phyloP scores from a whole-genome alignment of 257 asterid species.

The Solanum sitiens region DNA sequence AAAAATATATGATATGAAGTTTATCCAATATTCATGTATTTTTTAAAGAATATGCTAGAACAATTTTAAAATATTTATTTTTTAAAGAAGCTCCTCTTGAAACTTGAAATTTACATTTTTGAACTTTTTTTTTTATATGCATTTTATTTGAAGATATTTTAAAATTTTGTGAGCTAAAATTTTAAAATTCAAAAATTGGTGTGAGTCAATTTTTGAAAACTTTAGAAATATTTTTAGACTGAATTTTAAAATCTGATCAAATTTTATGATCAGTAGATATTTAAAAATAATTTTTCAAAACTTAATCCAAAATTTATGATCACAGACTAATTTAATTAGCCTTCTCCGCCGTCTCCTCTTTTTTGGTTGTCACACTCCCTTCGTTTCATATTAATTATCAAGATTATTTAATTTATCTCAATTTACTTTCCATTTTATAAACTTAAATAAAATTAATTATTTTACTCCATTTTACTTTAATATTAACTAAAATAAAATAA shows the following conservation, averaged over 20 bases:
- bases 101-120: neutral
- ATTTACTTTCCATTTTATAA: neutral
- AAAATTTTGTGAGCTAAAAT: neutral
- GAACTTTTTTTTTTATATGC: neutral
- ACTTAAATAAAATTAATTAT: neutral
- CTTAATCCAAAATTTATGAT: accelerated
- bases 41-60: neutral
- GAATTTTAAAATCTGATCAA: neutral
- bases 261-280: neutral
- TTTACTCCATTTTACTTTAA: neutral
- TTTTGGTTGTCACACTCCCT: neutral
- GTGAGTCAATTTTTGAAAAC: neutral
- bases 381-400: too few species aligned
- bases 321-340: neutral
- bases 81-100: neutral
- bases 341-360: neutral
- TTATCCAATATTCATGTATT: neutral
- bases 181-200: neutral
- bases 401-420: neutral
- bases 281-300: neutral
- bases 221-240: neutral
- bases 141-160: neutral
- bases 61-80: neutral
- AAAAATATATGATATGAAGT: neutral
- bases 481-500: neutral